These are phyloP conservation scores for Sherardia arvensis DNA, from an alignment of 257 asterid genomes.

Conservation along the genomic window DNA sequence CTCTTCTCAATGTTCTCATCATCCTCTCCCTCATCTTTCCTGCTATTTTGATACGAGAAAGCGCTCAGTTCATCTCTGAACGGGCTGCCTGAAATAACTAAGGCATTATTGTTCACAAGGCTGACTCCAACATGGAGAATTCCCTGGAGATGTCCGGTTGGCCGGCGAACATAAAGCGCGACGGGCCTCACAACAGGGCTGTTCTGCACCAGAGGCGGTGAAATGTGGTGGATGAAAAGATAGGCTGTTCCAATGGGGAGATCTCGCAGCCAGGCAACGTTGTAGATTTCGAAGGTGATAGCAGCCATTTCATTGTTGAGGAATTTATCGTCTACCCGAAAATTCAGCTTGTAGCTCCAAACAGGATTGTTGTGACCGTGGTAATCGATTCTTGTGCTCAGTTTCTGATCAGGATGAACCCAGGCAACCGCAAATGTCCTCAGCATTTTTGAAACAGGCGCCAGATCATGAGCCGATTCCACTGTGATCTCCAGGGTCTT, in stretches of 20 bases:
- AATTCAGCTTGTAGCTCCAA: conserved; percentile 63
- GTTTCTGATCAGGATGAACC: conserved; percentile 47
- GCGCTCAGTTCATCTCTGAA: conserved; percentile 21
- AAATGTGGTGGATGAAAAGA: conserved; percentile 34
- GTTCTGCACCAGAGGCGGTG: conserved; percentile 32
- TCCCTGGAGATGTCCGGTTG: conserved; percentile 66
- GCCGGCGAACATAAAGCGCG: conserved; percentile 45
- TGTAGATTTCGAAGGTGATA: conserved; percentile 57
- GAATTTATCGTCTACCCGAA: conserved; percentile 45
- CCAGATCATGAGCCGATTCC: conserved; percentile 64
- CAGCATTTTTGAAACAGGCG: conserved; percentile 71
- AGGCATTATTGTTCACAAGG: conserved; percentile 24
- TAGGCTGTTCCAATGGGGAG: conserved; percentile 72
- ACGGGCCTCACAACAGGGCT: conserved; percentile 29
- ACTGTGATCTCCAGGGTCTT: conserved; percentile 54
- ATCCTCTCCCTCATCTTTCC: neutral
- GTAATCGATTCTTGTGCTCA: conserved; percentile 69
- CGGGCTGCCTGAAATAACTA: neutral
- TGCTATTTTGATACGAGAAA: neutral
- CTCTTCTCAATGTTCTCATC: neutral
- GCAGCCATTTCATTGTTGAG: conserved; percentile 35
- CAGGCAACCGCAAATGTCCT: conserved; percentile 73
- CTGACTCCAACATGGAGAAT: conserved; percentile 44
- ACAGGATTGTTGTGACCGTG: conserved; percentile 66
- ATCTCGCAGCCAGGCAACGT: conserved; percentile 78